Percentiles rank a stretch among this genome's conserved stretches.
phyloP scores from a whole-genome alignment of 2,329 filamentous ascomycete genomes.

The Alternaria consortialis region DNA sequence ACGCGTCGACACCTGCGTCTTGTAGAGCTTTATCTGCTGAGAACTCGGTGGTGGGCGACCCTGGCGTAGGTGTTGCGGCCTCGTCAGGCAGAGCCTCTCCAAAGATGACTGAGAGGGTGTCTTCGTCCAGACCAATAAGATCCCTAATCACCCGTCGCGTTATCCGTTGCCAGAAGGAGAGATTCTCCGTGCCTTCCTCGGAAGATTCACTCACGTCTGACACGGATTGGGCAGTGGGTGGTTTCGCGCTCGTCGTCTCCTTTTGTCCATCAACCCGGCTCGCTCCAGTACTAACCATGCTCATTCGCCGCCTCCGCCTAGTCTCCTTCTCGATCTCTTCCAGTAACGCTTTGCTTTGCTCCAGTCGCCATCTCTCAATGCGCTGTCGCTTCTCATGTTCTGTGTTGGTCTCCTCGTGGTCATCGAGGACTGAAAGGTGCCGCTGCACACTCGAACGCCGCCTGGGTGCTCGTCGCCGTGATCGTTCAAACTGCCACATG shows the following conservation, averaged over 20 bases:
- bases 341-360: conserved; percentile 84
- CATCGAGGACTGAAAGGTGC: conserved; percentile 64
- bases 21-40: conserved; percentile 31
- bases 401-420: conserved; percentile 65
- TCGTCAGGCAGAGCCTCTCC: conserved; percentile 75
- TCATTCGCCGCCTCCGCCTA: conserved; percentile 69
- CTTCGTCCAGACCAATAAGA: conserved; percentile 89
- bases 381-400: conserved; percentile 76
- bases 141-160: conserved; percentile 88
- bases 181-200: conserved; percentile 60
- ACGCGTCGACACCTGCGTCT: conserved; percentile 37
- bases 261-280: conserved; percentile 36
- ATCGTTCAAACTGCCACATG: conserved; percentile 86
- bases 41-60: conserved; percentile 31
- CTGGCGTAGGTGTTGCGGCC: conserved; percentile 27
- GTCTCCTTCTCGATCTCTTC: conserved; percentile 92
- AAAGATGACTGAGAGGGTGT: conserved; percentile 82
- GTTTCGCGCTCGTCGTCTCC: conserved; percentile 16
- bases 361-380: conserved; percentile 91
- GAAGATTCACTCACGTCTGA: conserved; percentile 47
- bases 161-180: conserved; percentile 80
- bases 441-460: conserved; percentile 66
- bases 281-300: conserved; percentile 61
- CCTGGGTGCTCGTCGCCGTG: conserved; percentile 62
- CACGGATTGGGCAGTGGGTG: conserved; percentile 29